Base-by-base conservation (phyloP, 2,329 filamentous ascomycete genomes). In the Hymenotorrendiella dingleyae region DNA sequence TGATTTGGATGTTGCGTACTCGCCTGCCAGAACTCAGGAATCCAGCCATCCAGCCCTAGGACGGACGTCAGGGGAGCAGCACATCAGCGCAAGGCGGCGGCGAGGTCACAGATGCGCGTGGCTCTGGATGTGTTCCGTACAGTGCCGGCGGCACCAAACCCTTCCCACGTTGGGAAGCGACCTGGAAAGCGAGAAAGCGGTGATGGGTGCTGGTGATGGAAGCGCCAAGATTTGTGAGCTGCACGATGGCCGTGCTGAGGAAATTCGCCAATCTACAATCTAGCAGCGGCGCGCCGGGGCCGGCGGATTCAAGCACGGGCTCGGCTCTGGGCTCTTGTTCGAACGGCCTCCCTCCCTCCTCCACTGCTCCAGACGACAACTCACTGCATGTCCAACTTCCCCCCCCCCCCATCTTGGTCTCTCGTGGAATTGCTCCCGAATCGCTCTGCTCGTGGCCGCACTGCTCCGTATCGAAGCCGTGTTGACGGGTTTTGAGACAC, bases 261-360 rank as follows among this genome's bases (percentile, higher is more conserved):
- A 19, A 30, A 3, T 9, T 37, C 40, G 40, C 40, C 40, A 43
- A 43, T 43, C 38, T 40, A 40, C 19, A 29, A 35, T 29, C 33
- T 22, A 28, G 32, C 28, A 16, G 26, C 40, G 40, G 40, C 32
- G 2, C 12, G 20, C 40, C 17, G 30, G 32, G 30, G 33, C n/a
- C 23, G 23, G 4, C 22, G 8, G 23, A 22, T 24, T 29, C 22
- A 33, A 16, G 17, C 8, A 30, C 28, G n/a, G 27, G 10, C 5
- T 4, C 19, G 21, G n/a, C 7, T 34, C 19, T 34, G 22, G 33
- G 12, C 19, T 22, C 17, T 8, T 34, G 4, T n/a, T 33, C 17
- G 30, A 33, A 33, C 30, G 17, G 30, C 30, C 30, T 12, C 33
- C 17, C n/a, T n/a, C n/a, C n/a, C n/a, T n/a, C n/a, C n/a, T n/a